phyloP scores from a whole-genome alignment of 2,329 filamentous ascomycete genomes.

The Ophiostoma sp. region DNA sequence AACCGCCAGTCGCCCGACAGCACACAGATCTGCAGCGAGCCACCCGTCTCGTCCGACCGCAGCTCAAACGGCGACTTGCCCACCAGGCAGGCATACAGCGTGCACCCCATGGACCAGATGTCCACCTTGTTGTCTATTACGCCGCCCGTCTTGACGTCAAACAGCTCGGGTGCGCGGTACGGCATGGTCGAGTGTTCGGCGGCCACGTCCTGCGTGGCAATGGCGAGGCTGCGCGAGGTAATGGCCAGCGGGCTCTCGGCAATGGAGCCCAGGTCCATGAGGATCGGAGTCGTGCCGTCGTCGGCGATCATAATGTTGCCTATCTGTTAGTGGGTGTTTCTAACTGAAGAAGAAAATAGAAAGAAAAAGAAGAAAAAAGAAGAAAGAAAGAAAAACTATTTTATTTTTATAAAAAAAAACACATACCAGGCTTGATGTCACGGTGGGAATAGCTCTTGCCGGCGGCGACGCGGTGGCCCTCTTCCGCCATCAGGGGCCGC shows the following conservation, averaged over 20 bases:
- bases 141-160: slow-evolving; percentile 91
- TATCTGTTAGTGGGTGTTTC: background rate
- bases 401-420: too few species aligned
- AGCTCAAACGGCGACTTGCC: slow-evolving; percentile 97
- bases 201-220: slow-evolving; percentile 88
- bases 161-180: slow-evolving; percentile 93
- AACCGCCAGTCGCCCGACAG: slow-evolving; percentile 94
- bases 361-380: background rate
- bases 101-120: slow-evolving; percentile 96
- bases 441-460: slow-evolving; percentile 85
- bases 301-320: slow-evolving; percentile 99
- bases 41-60: slow-evolving; percentile 91
- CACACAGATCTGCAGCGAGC: slow-evolving; percentile 86
- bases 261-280: slow-evolving; percentile 96
- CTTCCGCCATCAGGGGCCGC: slow-evolving; percentile 75
- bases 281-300: slow-evolving; percentile 77
- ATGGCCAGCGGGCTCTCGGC: slow-evolving; percentile 82
- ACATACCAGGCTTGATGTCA: slow-evolving; percentile 81
- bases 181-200: slow-evolving; percentile 98
- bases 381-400: background rate
- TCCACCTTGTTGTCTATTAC: slow-evolving; percentile 95
- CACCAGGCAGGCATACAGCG: slow-evolving; percentile 92
- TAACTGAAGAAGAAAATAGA: background rate
- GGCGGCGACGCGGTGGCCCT: slow-evolving; percentile 66
- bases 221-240: slow-evolving; percentile 80